Percentiles rank a stretch among this genome's conserved stretches.
Conservation (phyloP, 1,139 yeast species). For the Geotrichum carabidarum region DNA sequence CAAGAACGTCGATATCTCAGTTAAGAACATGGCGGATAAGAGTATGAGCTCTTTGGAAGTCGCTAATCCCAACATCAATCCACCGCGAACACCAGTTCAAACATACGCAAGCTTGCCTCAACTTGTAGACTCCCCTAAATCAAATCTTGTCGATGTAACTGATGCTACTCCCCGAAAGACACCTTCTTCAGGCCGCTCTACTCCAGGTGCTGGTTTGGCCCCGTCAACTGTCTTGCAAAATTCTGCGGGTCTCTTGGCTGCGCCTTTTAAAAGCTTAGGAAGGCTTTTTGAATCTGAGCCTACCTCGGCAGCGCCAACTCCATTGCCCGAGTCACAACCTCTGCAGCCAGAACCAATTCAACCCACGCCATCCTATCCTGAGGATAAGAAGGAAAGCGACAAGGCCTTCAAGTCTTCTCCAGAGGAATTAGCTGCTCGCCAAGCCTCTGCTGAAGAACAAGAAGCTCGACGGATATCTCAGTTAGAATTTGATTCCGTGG, state of each 20-base stretch:
- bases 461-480: constrained; percentile 37
- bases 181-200: not conserved
- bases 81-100: constrained; percentile 31
- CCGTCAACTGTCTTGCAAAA: constrained; percentile 37
- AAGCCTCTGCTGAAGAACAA: constrained; percentile 39
- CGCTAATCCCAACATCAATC: constrained; percentile 22
- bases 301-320: constrained; percentile 16
- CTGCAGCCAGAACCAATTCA: not conserved
- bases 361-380: not conserved
- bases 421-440: constrained; percentile 39
- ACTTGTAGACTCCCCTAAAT: not conserved
- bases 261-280: constrained; percentile 35
- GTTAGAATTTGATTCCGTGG: constrained; percentile 43
- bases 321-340: not conserved
- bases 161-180: not conserved
- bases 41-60: constrained; percentile 19
- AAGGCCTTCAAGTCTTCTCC: constrained; percentile 24
- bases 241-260: constrained; percentile 38
- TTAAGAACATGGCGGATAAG: constrained; percentile 31
- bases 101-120: not conserved
- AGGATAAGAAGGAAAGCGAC: not conserved
- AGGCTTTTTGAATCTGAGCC: constrained; percentile 35
- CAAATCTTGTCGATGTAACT: not conserved
- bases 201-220: constrained; percentile 22
- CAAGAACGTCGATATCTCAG: constrained; percentile 37